Evolutionary conservation across 2,329 filamentous ascomycete genomes (phyloP), one percentile per base, ranked within the genome.

Genomic region (Fusarium falciforme): DNA sequence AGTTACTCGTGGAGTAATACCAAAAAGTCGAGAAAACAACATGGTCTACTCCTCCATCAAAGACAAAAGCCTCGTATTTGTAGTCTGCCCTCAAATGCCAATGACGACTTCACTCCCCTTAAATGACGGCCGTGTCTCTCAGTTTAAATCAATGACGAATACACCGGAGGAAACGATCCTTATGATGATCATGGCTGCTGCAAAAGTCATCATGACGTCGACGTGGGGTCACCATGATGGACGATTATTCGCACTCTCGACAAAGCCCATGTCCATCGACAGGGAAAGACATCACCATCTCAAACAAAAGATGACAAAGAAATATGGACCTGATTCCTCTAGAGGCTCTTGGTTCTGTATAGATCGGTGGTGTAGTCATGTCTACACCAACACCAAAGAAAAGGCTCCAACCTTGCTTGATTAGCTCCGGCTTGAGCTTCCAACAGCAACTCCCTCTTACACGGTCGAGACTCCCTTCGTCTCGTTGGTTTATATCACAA

Each of bases 221-320:
- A 75, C 72, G 72, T 70, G 72, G 71, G 62, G 72, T 74, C 65
- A 75, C n/a, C 44, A 73, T 74, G 61, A 74, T 74, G 68, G 33
- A 59, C n/a, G 7, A 61, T 73, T 66, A 70, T 61, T 58, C 35
- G 27, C 54, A 42, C 60, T 69, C 22, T 49, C 42, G 6, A 29
- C 16, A 31, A 36, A 27, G 31, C 42, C 42, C 22, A 47, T 47
- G 38, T n/a, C 38, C 38, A 8, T 49, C 10, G 12, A n/a, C 9
- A 35, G 22, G 22, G 27, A 27, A 12, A n/a, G 27, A 38, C 33
- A 74, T 74, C 71, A 31, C 58, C 47, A 74, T 72, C 59, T 47
- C 40, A 11, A 58, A 25, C 20, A 25, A 25, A 6, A 42, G 40
- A 63, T 70, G 60, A 61, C 61, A 64, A 63, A 71, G 29, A 67